Evolutionary conservation across 371 early-diverging fungal genomes (phyloP).

Genomic region (Funneliformis caledonium): DNA sequence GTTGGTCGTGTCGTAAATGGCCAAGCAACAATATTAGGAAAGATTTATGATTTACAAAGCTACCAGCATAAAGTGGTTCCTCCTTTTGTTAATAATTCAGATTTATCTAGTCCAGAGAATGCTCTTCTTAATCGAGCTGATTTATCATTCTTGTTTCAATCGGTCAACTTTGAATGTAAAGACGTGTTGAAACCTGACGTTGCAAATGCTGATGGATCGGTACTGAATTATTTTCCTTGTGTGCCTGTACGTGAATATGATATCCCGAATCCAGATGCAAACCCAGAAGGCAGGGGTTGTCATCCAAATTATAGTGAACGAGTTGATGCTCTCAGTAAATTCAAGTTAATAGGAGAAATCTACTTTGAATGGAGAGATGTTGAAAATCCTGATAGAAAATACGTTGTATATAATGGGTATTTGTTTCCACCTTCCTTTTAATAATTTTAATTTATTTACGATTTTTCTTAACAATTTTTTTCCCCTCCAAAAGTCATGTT

Average conservation of each 20-base stretch:
- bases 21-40: conserved; percentile 60
- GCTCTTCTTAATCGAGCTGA: conserved; percentile 70
- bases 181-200: conserved; percentile 56
- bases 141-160: conserved; percentile 79
- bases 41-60: conserved; percentile 56
- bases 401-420: conserved; percentile 78
- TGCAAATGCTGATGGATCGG: conserved; percentile 51
- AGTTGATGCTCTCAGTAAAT: conserved; percentile 46
- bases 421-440: conserved; percentile 46
- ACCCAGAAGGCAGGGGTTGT: conserved; percentile 57
- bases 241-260: conserved; percentile 54
- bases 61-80: conserved; percentile 48
- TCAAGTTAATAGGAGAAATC: conserved; percentile 57
- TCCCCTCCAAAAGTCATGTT: conserved; percentile 52
- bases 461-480: conserved; percentile 57
- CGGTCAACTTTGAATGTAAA: conserved; percentile 63
- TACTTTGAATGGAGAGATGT: conserved; percentile 80
- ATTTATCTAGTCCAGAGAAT: not conserved
- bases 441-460: conserved; percentile 50
- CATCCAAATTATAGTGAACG: conserved; percentile 60
- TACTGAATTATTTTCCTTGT: conserved; percentile 76
- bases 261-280: conserved; percentile 55
- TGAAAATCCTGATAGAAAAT: conserved; percentile 50
- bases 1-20: conserved; percentile 54
- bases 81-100: not conserved